Evolutionary conservation across 805 yeast genomes (phyloP).

Genomic region (Sugiyamaella smithiae): DNA sequence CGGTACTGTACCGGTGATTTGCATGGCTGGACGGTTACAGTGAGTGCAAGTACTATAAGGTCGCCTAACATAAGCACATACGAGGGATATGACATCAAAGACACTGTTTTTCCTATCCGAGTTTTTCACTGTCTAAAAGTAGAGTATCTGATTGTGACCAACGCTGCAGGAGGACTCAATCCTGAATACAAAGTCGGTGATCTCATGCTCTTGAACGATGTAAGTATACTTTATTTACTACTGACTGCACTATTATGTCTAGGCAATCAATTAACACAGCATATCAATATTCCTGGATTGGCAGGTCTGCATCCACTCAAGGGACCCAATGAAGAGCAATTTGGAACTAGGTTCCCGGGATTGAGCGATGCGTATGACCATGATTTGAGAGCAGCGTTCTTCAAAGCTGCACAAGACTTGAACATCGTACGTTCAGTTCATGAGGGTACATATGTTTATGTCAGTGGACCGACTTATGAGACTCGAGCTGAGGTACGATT

Average conservation of each 20-base stretch:
- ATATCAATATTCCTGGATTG: conserved; percentile 85
- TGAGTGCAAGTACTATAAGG: conserved; percentile 17
- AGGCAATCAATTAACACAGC: conserved; percentile 35
- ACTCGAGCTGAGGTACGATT: conserved; percentile 86
- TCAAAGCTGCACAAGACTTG: conserved; percentile 50
- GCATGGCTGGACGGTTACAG: conserved; percentile 93
- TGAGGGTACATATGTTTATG: conserved; percentile 85
- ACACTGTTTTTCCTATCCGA: conserved; percentile 83
- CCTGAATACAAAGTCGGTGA: conserved; percentile 72
- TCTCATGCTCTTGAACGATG: conserved; percentile 80
- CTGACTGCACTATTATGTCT: not conserved
- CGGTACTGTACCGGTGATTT: conserved; percentile 76
- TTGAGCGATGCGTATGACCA: conserved; percentile 86
- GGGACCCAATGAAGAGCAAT: conserved; percentile 76
- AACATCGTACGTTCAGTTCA: conserved; percentile 56
- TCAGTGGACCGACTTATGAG: conserved; percentile 93
- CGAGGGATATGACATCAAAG: conserved; percentile 83
- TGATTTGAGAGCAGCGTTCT: conserved; percentile 60
- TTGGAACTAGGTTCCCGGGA: conserved; percentile 87
- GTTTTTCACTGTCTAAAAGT: conserved; percentile 65
- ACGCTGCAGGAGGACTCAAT: conserved; percentile 93
- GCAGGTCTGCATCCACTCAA: conserved; percentile 84
- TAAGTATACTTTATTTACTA: conserved; percentile 7
- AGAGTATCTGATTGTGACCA: conserved; percentile 63
- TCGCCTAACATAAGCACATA: conserved; percentile 46